Evolutionary conservation across 495 filamentous ascomycete genomes (phyloP), one percentile per base, ranked within the genome.

Genomic region (Aspergillus hancockii): DNA sequence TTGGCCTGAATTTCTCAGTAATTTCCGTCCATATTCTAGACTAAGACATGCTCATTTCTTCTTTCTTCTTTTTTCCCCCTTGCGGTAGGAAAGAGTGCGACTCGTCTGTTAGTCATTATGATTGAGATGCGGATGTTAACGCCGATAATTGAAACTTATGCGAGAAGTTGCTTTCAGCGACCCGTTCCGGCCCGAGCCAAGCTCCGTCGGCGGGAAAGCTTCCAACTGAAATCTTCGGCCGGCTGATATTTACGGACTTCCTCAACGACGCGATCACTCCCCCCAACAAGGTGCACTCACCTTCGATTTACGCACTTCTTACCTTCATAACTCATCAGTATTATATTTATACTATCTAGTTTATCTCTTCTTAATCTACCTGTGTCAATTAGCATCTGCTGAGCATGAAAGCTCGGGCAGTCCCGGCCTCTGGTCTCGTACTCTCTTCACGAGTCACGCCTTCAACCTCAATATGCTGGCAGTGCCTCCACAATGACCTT

Each of bases 401-500:
- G 68, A 76, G 61, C 63, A 80, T 79, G 77, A 71, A 72, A 71
- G 67, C 75, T 74, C 77, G 77, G 58, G 67, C 70, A 43, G 59
- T 71, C 22, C 66, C 72, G 64, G 72, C 73, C 67, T 64, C 72
- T 51, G 72, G 70, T 66, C 75, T 78, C 67, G 66, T 71, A 41
- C 60, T 76, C 56, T 71, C 72, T 57, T 65, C 67, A 51, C 75
- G 71, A 65, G 41, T 61, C 34, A 64, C 77, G 25, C 58, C 70
- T 12, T 63, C 68, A 18, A 55, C 71, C 16, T 63, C 65, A 45
- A 69, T 80, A 58, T 80, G 77, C 62, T 71, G 70, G 54, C 73
- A 76, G 75, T 80, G 77, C 65, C 73, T 78, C 54, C 75, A 66
- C 52, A 68, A 80, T 68, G 75, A 80, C 58, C 63, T 75, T 38